Conservation (phyloP, 2,329 filamentous ascomycete species). For the Emydomyces testavorans region DNA sequence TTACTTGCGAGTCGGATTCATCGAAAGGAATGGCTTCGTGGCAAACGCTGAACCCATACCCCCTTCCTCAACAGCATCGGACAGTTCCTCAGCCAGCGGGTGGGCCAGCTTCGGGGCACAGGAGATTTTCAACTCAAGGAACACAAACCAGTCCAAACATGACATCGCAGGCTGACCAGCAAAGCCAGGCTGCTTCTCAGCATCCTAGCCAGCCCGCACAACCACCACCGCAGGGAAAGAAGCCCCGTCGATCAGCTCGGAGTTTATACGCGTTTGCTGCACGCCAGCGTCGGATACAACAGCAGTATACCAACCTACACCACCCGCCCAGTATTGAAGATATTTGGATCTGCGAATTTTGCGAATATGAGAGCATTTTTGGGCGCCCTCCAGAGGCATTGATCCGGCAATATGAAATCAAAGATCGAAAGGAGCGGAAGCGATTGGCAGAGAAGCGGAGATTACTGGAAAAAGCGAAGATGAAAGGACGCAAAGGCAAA, state of each 20-base stretch:
- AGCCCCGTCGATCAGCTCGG: constrained; percentile 53
- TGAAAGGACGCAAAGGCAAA: constrained; percentile 80
- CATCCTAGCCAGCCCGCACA: constrained; percentile 26
- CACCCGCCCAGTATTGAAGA: constrained; percentile 61
- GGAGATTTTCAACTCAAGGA: constrained; percentile 41
- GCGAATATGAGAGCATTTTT: constrained; percentile 93
- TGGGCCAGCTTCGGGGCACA: constrained; percentile 25
- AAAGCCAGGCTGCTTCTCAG: constrained; percentile 24
- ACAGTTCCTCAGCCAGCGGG: constrained; percentile 27
- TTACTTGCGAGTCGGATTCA: constrained; percentile 85
- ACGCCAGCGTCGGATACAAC: constrained; percentile 62
- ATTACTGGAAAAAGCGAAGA: constrained; percentile 82
- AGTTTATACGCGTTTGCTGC: constrained; percentile 66
- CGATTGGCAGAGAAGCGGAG: constrained; percentile 76
- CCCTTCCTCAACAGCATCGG: constrained; percentile 29
- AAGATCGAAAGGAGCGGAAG: constrained; percentile 74
- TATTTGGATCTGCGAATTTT: constrained; percentile 94
- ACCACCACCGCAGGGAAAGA: constrained; percentile 44
- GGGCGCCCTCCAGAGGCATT: constrained; percentile 73
- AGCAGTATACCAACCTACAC: constrained; percentile 64
- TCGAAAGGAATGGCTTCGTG: constrained; percentile 60
- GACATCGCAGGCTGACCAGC: constrained; percentile 26
- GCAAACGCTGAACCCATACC: constrained; percentile 48
- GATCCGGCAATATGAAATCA: constrained; percentile 86
- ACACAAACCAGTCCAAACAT: constrained; percentile 47